Conservation (phyloP, 495 filamentous ascomycete genomes). For the Hyaloscypha finlandica region DNA sequence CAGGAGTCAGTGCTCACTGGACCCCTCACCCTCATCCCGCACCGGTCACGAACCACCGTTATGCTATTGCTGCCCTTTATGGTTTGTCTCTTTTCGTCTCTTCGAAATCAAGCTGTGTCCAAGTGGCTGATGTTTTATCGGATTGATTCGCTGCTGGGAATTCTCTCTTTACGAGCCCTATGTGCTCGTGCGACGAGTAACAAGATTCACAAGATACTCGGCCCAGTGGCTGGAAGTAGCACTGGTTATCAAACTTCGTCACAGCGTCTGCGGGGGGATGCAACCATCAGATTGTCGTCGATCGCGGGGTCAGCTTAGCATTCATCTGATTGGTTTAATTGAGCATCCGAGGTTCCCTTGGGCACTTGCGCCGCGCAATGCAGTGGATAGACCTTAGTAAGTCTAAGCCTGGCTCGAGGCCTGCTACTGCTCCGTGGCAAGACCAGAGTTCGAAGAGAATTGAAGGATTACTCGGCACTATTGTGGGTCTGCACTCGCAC, state of each 20-base stretch:
- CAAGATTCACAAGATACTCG: not conserved
- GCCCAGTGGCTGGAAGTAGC: not conserved
- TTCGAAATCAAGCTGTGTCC: not conserved
- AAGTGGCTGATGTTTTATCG: not conserved
- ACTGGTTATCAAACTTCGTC: not conserved
- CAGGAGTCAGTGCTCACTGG: no score
- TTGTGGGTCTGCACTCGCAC: not conserved
- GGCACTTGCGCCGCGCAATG: not conserved
- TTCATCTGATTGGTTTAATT: not conserved
- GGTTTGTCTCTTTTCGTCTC: not conserved
- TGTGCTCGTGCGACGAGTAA: not conserved
- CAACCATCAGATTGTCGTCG: not conserved
- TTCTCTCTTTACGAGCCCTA: not conserved
- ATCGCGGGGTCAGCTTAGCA: not conserved
- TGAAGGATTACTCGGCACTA: not conserved
- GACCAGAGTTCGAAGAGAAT: not conserved
- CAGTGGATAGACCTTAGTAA: not conserved
- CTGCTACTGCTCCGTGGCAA: not conserved
- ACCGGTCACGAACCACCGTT: not conserved
- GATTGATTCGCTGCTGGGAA: not conserved
- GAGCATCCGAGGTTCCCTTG: not conserved
- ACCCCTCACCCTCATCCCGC: not conserved
- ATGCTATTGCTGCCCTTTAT: not conserved
- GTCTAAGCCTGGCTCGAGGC: no score
- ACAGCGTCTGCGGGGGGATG: not conserved